Evolutionary conservation across 768 basidiomycete species (phyloP).

Genomic region (Rhizopogon vesiculosus): DNA sequence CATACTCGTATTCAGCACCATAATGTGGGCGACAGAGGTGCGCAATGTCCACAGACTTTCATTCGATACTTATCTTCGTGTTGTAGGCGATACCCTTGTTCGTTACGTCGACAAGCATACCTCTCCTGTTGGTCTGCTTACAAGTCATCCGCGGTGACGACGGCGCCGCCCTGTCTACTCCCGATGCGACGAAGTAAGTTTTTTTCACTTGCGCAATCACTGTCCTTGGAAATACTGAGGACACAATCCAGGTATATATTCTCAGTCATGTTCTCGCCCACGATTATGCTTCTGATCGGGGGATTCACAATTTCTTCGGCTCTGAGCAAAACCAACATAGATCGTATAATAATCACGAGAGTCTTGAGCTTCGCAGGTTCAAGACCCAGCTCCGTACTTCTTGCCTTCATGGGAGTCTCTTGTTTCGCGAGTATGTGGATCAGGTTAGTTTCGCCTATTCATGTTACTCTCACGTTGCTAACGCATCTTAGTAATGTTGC

Average conservation of each 20-base stretch:
- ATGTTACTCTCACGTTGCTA: background rate
- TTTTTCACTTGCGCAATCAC: background rate
- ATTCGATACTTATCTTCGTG: background rate
- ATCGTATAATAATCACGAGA: conserved; percentile 85
- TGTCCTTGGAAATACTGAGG: background rate
- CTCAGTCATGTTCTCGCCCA: conserved; percentile 94
- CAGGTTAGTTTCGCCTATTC: conserved; percentile 41
- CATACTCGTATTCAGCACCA: conserved; percentile 82
- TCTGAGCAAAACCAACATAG: conserved; percentile 91
- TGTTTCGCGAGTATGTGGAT: conserved; percentile 99
- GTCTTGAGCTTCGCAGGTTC: conserved; percentile 90
- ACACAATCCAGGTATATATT: conserved; percentile 70
- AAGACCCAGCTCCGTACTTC: conserved; percentile 76
- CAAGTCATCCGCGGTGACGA: conserved; percentile 67
- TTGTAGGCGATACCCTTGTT: conserved; percentile 90
- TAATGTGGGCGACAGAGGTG: conserved; percentile 97
- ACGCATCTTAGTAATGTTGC: conserved; percentile 75
- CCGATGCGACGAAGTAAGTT: conserved; percentile 77
- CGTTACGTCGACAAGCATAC: conserved; percentile 91
- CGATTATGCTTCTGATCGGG: conserved; percentile 96
- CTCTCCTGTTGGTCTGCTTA: conserved; percentile 81
- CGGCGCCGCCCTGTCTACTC: conserved; percentile 45
- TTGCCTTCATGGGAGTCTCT: conserved; percentile 93
- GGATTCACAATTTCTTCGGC: conserved; percentile 98
- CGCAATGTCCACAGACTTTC: conserved; percentile 10